phyloP scores from a whole-genome alignment of 1,139 yeast genomes.

The Saccharomyces hybrid region DNA sequence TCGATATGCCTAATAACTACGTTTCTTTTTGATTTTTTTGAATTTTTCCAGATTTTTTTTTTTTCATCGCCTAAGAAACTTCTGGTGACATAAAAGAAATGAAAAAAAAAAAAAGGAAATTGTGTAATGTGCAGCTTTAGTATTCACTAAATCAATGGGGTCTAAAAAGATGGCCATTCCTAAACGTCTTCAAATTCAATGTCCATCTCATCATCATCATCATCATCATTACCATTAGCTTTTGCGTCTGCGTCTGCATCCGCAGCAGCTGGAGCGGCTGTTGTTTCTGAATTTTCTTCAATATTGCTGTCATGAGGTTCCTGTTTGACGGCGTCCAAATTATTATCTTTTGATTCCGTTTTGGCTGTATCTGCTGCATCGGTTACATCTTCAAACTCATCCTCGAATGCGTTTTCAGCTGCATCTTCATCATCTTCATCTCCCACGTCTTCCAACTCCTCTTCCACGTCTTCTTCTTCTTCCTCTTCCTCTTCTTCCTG shows the following conservation, averaged over 20 bases:
- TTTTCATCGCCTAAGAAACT: background rate
- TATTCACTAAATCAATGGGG: background rate
- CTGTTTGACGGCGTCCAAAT: background rate
- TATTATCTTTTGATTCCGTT: conserved; percentile 1
- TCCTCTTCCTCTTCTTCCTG: conserved; percentile 41
- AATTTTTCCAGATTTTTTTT: background rate
- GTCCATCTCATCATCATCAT: conserved; percentile 26
- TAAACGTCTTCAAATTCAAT: conserved; percentile 34
- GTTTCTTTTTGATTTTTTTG: background rate
- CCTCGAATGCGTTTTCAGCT: conserved; percentile 49
- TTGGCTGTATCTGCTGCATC: conserved; percentile 7
- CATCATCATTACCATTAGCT: conserved; percentile 37
- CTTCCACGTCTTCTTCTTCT: conserved; percentile 25
- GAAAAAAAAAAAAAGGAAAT: background rate
- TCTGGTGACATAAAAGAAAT: background rate
- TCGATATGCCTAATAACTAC: background rate
- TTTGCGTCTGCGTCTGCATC: conserved; percentile 28
- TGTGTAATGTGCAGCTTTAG: background rate
- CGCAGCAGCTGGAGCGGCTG: background rate
- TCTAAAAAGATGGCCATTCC: background rate
- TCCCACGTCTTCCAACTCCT: conserved; percentile 40
- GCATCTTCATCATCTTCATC: conserved; percentile 34
- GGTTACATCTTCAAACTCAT: conserved; percentile 25
- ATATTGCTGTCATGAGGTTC: conserved; percentile 21
- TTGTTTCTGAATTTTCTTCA: background rate